phyloP scores from a whole-genome alignment of 108 stramenopile species.

The Cyclostephanos tholiformis region DNA sequence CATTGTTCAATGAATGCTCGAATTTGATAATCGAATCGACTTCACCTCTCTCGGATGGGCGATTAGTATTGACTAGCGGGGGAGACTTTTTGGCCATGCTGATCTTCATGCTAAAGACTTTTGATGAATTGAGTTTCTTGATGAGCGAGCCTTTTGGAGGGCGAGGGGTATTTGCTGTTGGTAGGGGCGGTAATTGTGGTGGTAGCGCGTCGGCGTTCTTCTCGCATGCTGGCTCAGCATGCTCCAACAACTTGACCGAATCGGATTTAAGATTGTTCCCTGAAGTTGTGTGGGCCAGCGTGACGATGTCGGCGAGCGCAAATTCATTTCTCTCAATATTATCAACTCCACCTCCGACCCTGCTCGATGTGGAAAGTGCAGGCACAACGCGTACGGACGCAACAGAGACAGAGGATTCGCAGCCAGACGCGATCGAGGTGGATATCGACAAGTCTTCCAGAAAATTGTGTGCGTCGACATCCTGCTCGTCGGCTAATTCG shows the following conservation, averaged over 20 bases:
- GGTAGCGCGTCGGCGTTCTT: not conserved
- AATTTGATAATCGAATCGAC: not conserved
- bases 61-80: not conserved
- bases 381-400: not conserved
- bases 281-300: too few relatives aligned
- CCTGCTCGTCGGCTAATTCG: not conserved
- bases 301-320: too few relatives aligned
- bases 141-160: not conserved
- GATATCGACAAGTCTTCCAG: not conserved
- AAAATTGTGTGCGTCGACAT: too few relatives aligned
- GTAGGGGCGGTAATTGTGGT: not conserved
- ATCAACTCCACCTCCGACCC: not conserved
- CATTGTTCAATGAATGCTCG: not conserved
- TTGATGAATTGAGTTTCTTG: not conserved
- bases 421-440: not conserved
- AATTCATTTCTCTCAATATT: not conserved
- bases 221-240: constrained; percentile 1
- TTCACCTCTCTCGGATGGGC: not conserved
- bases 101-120: not conserved
- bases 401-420: not conserved
- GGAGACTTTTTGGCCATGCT: not conserved
- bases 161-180: not conserved
- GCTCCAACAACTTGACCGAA: not conserved
- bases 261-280: too few relatives aligned
- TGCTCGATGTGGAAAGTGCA: not conserved